phyloP scores from a whole-genome alignment of 2,329 filamentous ascomycete species.

The Pyricularia pennisetigena region DNA sequence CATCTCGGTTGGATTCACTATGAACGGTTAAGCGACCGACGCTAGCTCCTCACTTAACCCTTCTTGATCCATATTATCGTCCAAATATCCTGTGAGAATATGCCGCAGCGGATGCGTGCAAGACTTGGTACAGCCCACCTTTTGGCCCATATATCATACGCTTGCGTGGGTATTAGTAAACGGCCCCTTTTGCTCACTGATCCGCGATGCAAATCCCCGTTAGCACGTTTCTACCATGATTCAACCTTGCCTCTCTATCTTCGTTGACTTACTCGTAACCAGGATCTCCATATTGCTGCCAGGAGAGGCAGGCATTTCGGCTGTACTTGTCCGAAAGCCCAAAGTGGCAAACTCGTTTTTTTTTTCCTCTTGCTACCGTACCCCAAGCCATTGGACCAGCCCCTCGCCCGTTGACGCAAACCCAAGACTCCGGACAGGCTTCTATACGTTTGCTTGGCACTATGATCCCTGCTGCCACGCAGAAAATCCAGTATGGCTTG shows the following conservation, averaged over 20 bases:
- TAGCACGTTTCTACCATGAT: not conserved
- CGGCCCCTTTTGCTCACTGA: not conserved
- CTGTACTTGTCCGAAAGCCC: not conserved
- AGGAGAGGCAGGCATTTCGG: not conserved
- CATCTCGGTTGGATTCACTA: not conserved
- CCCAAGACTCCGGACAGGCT: no score
- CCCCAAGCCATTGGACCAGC: not conserved
- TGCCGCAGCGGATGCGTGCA: not conserved
- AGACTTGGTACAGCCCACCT: not conserved
- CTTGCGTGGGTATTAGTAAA: not conserved
- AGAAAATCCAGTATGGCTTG: not conserved
- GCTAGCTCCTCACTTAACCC: not conserved
- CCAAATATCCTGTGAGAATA: not conserved
- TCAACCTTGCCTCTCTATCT: not conserved
- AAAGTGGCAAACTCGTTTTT: not conserved
- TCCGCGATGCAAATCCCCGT: not conserved
- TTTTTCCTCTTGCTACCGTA: no score
- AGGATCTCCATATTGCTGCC: not conserved
- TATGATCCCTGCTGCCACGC: not conserved
- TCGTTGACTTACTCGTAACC: not conserved
- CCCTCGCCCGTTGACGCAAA: not conserved
- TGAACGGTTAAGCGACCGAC: not conserved
- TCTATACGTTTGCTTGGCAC: not conserved
- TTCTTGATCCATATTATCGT: not conserved
- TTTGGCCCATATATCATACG: not conserved